Percentiles rank a stretch among this genome's conserved stretches.
Evolutionary conservation across 2,329 filamentous ascomycete species (phyloP).

Genomic region (Monilinia fructicola): DNA sequence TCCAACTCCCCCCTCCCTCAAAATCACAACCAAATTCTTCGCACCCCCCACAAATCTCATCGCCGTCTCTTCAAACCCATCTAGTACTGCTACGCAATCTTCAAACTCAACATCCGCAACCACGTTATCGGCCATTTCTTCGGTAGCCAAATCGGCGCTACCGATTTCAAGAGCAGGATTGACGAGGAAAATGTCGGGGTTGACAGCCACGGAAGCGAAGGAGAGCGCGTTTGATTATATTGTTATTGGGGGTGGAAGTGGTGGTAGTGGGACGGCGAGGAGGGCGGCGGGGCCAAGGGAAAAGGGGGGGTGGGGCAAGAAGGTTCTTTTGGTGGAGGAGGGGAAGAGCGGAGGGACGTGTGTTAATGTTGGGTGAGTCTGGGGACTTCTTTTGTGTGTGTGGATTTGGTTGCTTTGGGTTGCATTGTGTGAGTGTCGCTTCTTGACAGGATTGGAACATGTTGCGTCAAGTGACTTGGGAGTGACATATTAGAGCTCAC

Average conservation of each 20-base stretch:
- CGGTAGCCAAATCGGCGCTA: slow-evolving; percentile 20
- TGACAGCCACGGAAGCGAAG: neutral
- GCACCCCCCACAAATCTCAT: slow-evolving; percentile 14
- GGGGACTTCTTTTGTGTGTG: neutral
- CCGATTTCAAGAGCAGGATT: slow-evolving; percentile 21
- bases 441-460: neutral
- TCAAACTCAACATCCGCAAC: slow-evolving; percentile 16
- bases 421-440: neutral
- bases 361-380: slow-evolving; percentile 53
- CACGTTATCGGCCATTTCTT: slow-evolving; percentile 21
- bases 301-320: slow-evolving; percentile 50
- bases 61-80: slow-evolving; percentile 1
- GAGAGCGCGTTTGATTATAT: slow-evolving; percentile 52
- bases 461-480: slow-evolving; percentile 2
- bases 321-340: slow-evolving; percentile 52
- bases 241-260: slow-evolving; percentile 53
- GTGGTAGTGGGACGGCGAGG: slow-evolving; percentile 50
- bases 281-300: slow-evolving; percentile 42
- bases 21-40: slow-evolving; percentile 2
- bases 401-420: neutral
- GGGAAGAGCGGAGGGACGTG: slow-evolving; percentile 50
- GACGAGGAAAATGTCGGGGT: slow-evolving; percentile 15
- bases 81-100: slow-evolving; percentile 1
- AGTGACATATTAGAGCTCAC: neutral
- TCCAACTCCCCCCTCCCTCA: slow-evolving; percentile 10